A percentile compares a stretch with the other conserved stretches of the same genome.
Conservation (phyloP, 2,329 filamentous ascomycete genomes). For the Trichoderma lentiforme region DNA sequence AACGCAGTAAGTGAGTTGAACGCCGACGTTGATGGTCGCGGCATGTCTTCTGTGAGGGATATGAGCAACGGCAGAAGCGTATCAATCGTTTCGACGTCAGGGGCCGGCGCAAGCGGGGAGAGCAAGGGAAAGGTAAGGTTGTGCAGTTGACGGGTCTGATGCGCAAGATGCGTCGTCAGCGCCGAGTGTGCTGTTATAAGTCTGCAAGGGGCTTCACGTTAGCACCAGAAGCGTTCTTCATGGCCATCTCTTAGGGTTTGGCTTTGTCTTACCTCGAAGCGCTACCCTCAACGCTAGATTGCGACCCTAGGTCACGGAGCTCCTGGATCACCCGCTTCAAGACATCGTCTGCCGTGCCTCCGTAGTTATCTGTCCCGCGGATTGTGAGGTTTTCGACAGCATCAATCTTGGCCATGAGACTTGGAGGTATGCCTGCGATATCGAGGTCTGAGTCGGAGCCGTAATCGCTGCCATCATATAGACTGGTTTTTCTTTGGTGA, state of each 20-base stretch:
- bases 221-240: background rate
- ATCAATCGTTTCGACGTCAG: conserved; percentile 63
- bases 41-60: conserved; percentile 63
- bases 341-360: conserved; percentile 62
- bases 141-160: conserved; percentile 73
- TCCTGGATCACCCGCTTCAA: conserved; percentile 65
- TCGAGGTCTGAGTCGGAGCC: conserved; percentile 70
- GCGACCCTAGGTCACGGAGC: conserved; percentile 69
- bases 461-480: conserved; percentile 72
- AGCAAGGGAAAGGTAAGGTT: conserved; percentile 68
- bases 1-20: conserved; percentile 66
- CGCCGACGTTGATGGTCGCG: conserved; percentile 58
- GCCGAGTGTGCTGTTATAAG: conserved; percentile 73
- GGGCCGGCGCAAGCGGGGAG: conserved; percentile 63
- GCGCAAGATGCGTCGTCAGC: conserved; percentile 68
- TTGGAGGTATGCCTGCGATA: conserved; percentile 62
- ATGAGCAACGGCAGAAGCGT: conserved; percentile 66
- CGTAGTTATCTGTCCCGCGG: conserved; percentile 63
- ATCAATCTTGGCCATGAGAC: conserved; percentile 66
- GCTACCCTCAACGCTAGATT: conserved; percentile 68
- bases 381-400: conserved; percentile 68
- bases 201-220: conserved; percentile 38
- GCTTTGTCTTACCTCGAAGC: conserved; percentile 58
- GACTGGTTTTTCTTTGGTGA: conserved; percentile 53
- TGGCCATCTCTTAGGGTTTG: background rate